Evolutionary conservation across 2,329 filamentous ascomycete species (phyloP).

Genomic region (Epichloe amarillans): DNA sequence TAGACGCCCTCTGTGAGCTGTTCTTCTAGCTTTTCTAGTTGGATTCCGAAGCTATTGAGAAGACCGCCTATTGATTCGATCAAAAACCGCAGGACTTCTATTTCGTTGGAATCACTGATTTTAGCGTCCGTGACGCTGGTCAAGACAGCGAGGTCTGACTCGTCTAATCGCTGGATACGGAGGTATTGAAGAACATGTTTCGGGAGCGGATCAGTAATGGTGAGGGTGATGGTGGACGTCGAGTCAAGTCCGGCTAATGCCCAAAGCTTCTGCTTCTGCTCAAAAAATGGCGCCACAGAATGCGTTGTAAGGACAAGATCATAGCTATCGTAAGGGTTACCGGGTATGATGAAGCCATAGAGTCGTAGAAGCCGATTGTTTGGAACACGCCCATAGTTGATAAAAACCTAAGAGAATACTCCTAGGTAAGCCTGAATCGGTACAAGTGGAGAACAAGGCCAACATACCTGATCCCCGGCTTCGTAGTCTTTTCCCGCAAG

Average conservation of each 20-base stretch:
- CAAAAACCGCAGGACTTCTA: conserved; percentile 18
- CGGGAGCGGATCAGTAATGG: conserved; percentile 19
- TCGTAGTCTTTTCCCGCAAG: conserved; percentile 15
- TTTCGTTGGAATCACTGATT: conserved; percentile 19
- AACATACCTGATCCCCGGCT: conserved; percentile 21
- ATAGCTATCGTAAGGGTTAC: conserved; percentile 23
- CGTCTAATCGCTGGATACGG: conserved; percentile 20
- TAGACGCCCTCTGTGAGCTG: conserved; percentile 18
- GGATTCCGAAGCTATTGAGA: conserved; percentile 17
- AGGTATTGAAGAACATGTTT: conserved; percentile 21
- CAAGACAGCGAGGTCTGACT: conserved; percentile 16
- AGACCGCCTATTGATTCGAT: conserved; percentile 18
- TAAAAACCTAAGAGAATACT: conserved; percentile 15
- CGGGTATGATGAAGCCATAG: conserved; percentile 23
- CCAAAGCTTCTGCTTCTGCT: conserved; percentile 23
- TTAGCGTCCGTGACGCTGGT: conserved; percentile 11
- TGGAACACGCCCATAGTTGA: conserved; percentile 19
- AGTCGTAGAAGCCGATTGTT: conserved; percentile 24
- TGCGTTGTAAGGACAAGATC: conserved; percentile 22
- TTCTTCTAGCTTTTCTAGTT: conserved; percentile 18
- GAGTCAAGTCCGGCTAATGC: conserved; percentile 18
- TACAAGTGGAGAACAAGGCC: not conserved
- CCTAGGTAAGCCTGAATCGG: not conserved
- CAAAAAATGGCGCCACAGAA: conserved; percentile 19
- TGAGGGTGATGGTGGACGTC: conserved; percentile 20